Evolutionary conservation across 1,284 basidiomycete species (phyloP).

Genomic region (Austroboletus niveus): DNA sequence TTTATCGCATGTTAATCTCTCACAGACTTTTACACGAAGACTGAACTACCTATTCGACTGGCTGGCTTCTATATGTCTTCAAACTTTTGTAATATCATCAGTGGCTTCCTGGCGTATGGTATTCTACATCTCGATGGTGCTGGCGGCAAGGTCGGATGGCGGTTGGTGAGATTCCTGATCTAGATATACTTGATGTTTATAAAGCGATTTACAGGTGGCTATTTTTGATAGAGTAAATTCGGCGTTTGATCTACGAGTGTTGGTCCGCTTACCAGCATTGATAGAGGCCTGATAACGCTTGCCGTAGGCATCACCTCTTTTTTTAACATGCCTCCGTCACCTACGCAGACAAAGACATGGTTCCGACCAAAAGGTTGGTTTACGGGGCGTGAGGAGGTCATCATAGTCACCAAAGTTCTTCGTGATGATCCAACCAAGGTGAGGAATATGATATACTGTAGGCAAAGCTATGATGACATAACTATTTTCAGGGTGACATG

Average conservation of each 20-base stretch:
- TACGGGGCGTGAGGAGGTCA: conserved; percentile 50
- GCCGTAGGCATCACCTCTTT: conserved; percentile 57
- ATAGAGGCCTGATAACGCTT: conserved; percentile 49
- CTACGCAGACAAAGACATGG: conserved; percentile 66
- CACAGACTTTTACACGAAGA: conserved; percentile 56
- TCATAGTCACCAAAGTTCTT: conserved; percentile 54
- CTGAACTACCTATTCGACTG: conserved; percentile 63
- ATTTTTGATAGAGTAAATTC: conserved; percentile 18
- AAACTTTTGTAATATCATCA: conserved; percentile 44
- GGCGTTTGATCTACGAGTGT: conserved; percentile 9
- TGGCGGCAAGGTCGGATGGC: conserved; percentile 55
- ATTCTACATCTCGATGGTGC: conserved; percentile 59
- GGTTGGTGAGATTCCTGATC: conserved; percentile 31
- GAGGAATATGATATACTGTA: background rate
- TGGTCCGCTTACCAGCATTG: background rate
- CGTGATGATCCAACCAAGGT: conserved; percentile 69
- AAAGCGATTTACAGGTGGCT: conserved; percentile 10
- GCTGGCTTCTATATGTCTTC: conserved; percentile 66
- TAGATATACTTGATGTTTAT: background rate
- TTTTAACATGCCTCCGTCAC: conserved; percentile 66
- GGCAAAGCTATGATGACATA: background rate
- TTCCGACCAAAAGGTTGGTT: conserved; percentile 73
- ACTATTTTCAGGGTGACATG: conserved; percentile 52
- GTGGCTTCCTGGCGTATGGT: conserved; percentile 61
- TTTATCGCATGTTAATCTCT: background rate